Percentiles rank a stretch among this genome's conserved stretches.
Conservation (phyloP, 352 stramenopile genomes). For the Globisporangium mamillatum region DNA sequence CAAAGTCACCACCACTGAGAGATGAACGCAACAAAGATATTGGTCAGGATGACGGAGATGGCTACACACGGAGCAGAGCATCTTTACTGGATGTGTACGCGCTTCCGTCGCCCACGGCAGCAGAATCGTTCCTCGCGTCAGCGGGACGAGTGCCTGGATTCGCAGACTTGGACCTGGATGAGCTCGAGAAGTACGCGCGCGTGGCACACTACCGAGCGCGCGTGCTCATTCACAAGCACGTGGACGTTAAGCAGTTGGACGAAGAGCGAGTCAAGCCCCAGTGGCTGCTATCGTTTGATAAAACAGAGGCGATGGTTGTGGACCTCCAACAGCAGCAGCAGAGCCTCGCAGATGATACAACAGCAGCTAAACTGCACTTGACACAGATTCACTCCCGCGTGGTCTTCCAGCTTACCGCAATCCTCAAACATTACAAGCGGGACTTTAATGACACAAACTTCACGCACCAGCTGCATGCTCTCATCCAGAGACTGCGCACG, state of each 20-base stretch:
- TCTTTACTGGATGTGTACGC: conserved; percentile 47
- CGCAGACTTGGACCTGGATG: conserved; percentile 43
- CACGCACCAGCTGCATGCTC: conserved; percentile 26
- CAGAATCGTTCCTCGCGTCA: conserved; percentile 19
- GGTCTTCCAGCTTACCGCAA: conserved; percentile 35
- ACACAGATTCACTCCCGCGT: conserved; percentile 55
- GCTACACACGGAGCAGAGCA: neutral
- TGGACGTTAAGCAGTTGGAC: conserved; percentile 21
- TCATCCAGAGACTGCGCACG: conserved; percentile 24
- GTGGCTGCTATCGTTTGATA: conserved; percentile 46
- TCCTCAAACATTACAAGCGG: conserved; percentile 34
- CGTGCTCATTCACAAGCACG: conserved; percentile 37
- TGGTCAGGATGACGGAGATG: neutral
- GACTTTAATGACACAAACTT: conserved; percentile 45
- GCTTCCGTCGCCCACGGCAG: conserved; percentile 22
- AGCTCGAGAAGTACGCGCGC: conserved; percentile 49
- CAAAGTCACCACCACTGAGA: neutral
- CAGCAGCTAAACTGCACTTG: conserved; percentile 28
- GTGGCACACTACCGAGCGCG: conserved; percentile 60
- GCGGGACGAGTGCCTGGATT: conserved; percentile 28
- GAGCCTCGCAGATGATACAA: neutral
- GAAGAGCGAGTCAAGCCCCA: conserved; percentile 30
- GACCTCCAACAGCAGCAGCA: conserved; percentile 26
- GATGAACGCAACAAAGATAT: neutral
- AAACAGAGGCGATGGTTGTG: conserved; percentile 17